phyloP scores from a whole-genome alignment of 2,329 filamentous ascomycete genomes.

The Ilyonectria robusta region DNA sequence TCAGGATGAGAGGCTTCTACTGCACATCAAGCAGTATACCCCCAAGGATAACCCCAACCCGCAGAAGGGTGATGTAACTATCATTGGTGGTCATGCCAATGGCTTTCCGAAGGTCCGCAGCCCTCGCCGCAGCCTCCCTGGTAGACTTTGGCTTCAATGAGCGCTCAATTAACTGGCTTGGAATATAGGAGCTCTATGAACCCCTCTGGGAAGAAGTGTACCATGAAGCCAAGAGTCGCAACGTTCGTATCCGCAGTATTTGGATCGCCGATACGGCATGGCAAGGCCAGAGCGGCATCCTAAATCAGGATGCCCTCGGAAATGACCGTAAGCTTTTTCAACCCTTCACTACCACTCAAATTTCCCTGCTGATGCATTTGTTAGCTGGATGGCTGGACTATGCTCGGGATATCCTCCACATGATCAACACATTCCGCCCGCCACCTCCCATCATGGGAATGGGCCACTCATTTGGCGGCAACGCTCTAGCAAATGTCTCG shows the following conservation, averaged over 20 bases:
- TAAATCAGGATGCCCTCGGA: slow-evolving; percentile 83
- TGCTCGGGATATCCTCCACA: slow-evolving; percentile 84
- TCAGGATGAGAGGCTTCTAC: slow-evolving; percentile 80
- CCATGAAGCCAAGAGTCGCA: slow-evolving; percentile 66
- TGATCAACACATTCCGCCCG: slow-evolving; percentile 87
- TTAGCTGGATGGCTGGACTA: slow-evolving; percentile 83
- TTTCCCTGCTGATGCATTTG: slow-evolving; percentile 11
- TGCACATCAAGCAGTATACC: slow-evolving; percentile 91
- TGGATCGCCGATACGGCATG: slow-evolving; percentile 93
- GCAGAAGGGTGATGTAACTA: slow-evolving; percentile 82
- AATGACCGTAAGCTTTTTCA: slow-evolving; percentile 79
- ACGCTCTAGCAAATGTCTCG: slow-evolving; percentile 78
- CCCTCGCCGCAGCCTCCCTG: background rate
- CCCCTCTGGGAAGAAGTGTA: slow-evolving; percentile 90
- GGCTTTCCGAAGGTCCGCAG: slow-evolving; percentile 85
- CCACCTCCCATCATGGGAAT: slow-evolving; percentile 86
- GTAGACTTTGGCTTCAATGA: background rate
- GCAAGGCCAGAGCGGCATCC: slow-evolving; percentile 82
- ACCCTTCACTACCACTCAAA: background rate
- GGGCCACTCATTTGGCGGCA: slow-evolving; percentile 91
- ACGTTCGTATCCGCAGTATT: slow-evolving; percentile 82
- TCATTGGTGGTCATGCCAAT: slow-evolving; percentile 91
- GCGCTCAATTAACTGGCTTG: background rate
- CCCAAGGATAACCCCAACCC: slow-evolving; percentile 79
- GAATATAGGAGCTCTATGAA: slow-evolving; percentile 86